Conservation (phyloP, 768 basidiomycete genomes). For the Termitomyces sp. region DNA sequence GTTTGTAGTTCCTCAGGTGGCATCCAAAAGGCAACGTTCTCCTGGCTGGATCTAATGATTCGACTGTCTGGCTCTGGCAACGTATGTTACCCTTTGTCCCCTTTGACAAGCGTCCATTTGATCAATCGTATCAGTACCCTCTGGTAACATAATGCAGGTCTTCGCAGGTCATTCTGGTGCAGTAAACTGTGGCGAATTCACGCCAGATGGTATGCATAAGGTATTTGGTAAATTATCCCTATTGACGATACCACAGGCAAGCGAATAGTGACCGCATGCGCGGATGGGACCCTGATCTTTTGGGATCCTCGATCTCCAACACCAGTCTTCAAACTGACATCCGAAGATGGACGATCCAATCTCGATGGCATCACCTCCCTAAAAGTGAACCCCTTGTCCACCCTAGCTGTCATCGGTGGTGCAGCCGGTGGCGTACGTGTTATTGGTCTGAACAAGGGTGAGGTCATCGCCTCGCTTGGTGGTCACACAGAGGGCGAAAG, state of each 20-base stretch:
- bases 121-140: constrained; percentile 62
- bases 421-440: constrained; percentile 81
- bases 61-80: constrained; percentile 97
- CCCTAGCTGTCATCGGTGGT: constrained; percentile 88
- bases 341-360: constrained; percentile 67
- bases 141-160: constrained; percentile 93
- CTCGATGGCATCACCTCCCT: constrained; percentile 84
- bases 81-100: constrained; percentile 41
- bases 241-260: constrained; percentile 48
- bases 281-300: constrained; percentile 73
- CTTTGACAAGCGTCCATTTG: neutral
- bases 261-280: constrained; percentile 82
- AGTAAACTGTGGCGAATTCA: constrained; percentile 85
- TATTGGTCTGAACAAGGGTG: constrained; percentile 82
- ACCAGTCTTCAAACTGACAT: constrained; percentile 76
- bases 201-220: constrained; percentile 65
- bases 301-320: constrained; percentile 86
- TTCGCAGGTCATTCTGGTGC: constrained; percentile 86
- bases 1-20: constrained; percentile 82
- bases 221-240: neutral
- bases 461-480: constrained; percentile 68
- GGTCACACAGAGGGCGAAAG: constrained; percentile 87
- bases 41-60: constrained; percentile 88
- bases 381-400: constrained; percentile 79
- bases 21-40: constrained; percentile 91